Base-by-base conservation (phyloP, 1,284 basidiomycete genomes). In the Amylostereum areolatum region DNA sequence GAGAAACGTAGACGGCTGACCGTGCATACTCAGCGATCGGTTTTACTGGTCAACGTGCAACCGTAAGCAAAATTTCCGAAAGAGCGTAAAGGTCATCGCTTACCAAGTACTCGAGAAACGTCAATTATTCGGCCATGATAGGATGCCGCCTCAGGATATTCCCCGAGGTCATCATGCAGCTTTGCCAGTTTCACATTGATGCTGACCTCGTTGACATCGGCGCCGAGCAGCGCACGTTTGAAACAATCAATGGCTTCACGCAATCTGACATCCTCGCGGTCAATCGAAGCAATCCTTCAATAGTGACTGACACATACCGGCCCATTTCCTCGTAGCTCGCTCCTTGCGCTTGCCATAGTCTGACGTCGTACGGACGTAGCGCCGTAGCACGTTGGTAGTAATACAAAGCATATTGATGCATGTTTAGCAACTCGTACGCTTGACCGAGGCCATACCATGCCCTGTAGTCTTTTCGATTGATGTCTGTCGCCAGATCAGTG, bases 391-490 rank as follows among this genome's bases (percentile, higher is more conserved):
- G 86, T 62, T 98, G 95, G 64, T 96, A 98, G 70, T 99, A 99
- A 67, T 97, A 85, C 44, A 99, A 74, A 2, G 96, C 91, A 70
- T 97, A 98, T 62, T 92, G 86, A 56, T 93, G 92, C 87, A 98
- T 97, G 61, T 90, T 94, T 53, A 98, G 75, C 34, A 99, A 77
- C 64, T 98, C 96, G 65, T 99, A 99, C 18, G 95, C 93, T 65
- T 99, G 96, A 1, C 95, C 97, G 44, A 99, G 83, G 25, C 97
- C 97, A 67, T 97, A 97, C 96, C 97, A 99, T 6, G 96, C 95
- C 51, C 97, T 74, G 63, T 97, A 97, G 66, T 98, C 96, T 65
- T 97, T 97, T 46, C 92, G 81, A 61, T 97, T 97, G 56, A 97
- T 87, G 63, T 97, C 96, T 83, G 53, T 5, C 8, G 49, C 18